Evolutionary conservation across 164 flowering plant species (phyloP).

Genomic region (Kingdonia uniflora): DNA sequence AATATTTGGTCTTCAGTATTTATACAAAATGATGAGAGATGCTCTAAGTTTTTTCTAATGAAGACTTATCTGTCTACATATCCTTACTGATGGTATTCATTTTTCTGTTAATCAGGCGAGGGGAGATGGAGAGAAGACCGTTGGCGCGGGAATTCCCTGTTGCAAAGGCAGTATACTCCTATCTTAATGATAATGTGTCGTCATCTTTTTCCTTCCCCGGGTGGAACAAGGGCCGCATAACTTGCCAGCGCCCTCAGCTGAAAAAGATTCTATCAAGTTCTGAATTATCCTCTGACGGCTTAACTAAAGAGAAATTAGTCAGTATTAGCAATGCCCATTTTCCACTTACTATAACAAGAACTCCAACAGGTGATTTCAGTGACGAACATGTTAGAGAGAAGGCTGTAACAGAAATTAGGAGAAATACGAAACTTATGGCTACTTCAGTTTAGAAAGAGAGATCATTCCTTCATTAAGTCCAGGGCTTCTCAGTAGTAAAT

Average conservation of each 20-base stretch:
- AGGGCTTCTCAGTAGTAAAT: too few relatives aligned
- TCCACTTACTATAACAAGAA: slow-evolving; percentile 23
- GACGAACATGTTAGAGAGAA: slow-evolving; percentile 13
- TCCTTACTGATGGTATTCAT: slow-evolving; percentile 4
- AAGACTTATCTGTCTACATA: background rate
- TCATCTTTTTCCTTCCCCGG: slow-evolving; percentile 60
- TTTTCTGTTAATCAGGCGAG: slow-evolving; percentile 46
- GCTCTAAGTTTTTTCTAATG: too few relatives aligned
- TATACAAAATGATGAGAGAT: too few relatives aligned
- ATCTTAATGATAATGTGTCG: slow-evolving; percentile 53
- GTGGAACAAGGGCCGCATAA: slow-evolving; percentile 88
- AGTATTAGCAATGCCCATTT: slow-evolving; percentile 38
- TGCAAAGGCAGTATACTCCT: slow-evolving; percentile 60
- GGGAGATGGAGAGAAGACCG: slow-evolving; percentile 65
- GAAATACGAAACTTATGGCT: slow-evolving; percentile 40
- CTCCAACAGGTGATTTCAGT: slow-evolving; percentile 15
- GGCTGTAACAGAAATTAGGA: slow-evolving; percentile 16
- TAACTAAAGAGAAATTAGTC: slow-evolving; percentile 27
- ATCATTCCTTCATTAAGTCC: background rate
- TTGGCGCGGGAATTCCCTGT: slow-evolving; percentile 44
- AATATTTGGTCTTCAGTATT: too few relatives aligned
- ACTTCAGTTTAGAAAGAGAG: slow-evolving; percentile 36
- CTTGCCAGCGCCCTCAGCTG: slow-evolving; percentile 72
- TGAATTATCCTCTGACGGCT: slow-evolving; percentile 32
- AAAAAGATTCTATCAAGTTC: slow-evolving; percentile 36